These are phyloP conservation scores for Camillea tinctor DNA, from an alignment of 2,329 filamentous ascomycete species.

Conservation along the genomic window DNA sequence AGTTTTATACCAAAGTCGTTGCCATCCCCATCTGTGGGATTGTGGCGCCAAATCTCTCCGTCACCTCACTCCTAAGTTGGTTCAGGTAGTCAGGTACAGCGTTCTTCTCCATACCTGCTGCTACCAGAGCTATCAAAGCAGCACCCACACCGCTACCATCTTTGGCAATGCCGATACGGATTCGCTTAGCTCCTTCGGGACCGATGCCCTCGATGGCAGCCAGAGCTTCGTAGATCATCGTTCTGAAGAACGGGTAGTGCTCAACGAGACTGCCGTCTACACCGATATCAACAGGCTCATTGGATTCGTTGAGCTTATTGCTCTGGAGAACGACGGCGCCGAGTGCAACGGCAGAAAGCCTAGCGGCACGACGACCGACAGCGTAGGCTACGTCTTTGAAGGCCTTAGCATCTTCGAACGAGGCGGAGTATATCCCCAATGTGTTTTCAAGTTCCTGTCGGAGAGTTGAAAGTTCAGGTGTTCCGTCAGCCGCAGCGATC, in stretches of 20 bases:
- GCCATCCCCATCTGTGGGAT: conserved; percentile 27
- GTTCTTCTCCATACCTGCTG: conserved; percentile 63
- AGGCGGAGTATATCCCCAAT: conserved; percentile 73
- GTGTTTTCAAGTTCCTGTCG: conserved; percentile 76
- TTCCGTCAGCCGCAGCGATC: conserved; percentile 78
- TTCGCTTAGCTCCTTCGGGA: conserved; percentile 72
- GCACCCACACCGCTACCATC: conserved; percentile 96
- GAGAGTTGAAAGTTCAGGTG: conserved; percentile 67
- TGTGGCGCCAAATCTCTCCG: conserved; percentile 26
- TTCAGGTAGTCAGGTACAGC: conserved; percentile 38
- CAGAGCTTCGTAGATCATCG: conserved; percentile 82
- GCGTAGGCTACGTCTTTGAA: conserved; percentile 82
- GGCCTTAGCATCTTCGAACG: conserved; percentile 79
- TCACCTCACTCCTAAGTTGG: conserved; percentile 41
- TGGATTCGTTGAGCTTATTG: conserved; percentile 64
- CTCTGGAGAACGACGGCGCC: conserved; percentile 81
- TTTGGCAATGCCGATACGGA: conserved; percentile 94
- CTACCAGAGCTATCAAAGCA: conserved; percentile 89
- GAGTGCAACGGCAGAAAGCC: conserved; percentile 84
- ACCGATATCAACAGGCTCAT: conserved; percentile 81
- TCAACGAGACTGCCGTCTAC: conserved; percentile 94
- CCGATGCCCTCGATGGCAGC: conserved; percentile 76
- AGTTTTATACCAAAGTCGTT: conserved; percentile 21
- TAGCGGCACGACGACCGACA: conserved; percentile 83
- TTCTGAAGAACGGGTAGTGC: conserved; percentile 91